Percentiles rank a stretch among this genome's conserved stretches.
Conservation (phyloP, 352 stramenopile species). For the Thalassiosira pacifica region DNA sequence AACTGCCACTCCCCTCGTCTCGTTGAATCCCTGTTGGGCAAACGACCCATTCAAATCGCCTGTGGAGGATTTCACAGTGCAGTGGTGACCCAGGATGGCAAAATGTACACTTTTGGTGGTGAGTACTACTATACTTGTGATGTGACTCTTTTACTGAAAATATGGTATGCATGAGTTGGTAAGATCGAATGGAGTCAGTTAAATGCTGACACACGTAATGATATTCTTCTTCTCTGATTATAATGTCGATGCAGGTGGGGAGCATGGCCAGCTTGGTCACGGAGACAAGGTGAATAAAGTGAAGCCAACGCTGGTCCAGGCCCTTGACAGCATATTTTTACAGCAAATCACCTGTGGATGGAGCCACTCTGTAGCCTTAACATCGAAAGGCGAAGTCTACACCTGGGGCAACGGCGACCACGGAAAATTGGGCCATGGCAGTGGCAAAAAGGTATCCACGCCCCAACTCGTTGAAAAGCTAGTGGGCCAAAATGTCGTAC, state of each 20-base stretch:
- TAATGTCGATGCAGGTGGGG: conserved; percentile 77
- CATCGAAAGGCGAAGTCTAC: conserved; percentile 92
- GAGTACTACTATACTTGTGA: too few relatives aligned
- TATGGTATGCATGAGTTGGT: too few relatives aligned
- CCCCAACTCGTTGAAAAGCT: conserved; percentile 93
- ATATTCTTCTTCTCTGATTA: conserved; percentile 7
- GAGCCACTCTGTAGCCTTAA: conserved; percentile 95
- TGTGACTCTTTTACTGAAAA: too few relatives aligned
- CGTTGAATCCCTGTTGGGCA: conserved; percentile 79
- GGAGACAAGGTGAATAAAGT: conserved; percentile 96
- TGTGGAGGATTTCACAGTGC: conserved; percentile 97
- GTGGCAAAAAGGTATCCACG: conserved; percentile 94
- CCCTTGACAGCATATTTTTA: conserved; percentile 90
- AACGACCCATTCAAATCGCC: conserved; percentile 84
- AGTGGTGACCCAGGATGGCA: conserved; percentile 92
- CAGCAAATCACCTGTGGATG: conserved; percentile 96
- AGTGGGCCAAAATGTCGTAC: conserved; percentile 93
- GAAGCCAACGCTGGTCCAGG: conserved; percentile 91
- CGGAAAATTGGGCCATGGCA: conserved; percentile 94
- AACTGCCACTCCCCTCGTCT: conserved; percentile 84
- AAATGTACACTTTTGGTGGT: conserved; percentile 93
- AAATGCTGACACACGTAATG: background rate
- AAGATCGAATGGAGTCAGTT: too few relatives aligned
- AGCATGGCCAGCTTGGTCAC: conserved; percentile 96
- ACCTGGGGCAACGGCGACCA: conserved; percentile 90